Evolutionary conservation across 75 land plant genomes (phyloP).

Genomic region (Pinus albicaulis): DNA sequence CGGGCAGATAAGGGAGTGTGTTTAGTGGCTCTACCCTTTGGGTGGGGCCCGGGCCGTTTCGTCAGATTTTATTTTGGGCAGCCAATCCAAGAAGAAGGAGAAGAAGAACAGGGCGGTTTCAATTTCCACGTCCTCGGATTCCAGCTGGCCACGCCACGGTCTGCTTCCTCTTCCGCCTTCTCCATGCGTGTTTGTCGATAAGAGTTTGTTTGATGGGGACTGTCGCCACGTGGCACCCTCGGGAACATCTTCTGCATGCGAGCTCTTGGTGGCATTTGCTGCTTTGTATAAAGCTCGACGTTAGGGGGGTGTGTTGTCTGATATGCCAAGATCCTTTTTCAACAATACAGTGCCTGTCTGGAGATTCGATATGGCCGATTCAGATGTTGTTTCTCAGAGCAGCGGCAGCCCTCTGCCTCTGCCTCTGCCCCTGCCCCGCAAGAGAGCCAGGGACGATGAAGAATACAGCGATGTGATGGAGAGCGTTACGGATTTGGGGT

Average conservation of each 20-base stretch:
- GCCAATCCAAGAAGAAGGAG: too few relatives aligned
- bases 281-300: background rate
- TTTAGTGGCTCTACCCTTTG: too few relatives aligned
- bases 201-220: background rate
- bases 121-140: too few relatives aligned
- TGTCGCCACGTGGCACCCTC: background rate
- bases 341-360: background rate
- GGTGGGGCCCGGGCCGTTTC: too few relatives aligned
- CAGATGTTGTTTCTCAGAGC: background rate
- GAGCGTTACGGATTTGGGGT: background rate
- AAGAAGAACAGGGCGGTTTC: too few relatives aligned
- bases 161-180: background rate
- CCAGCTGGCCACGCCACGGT: too few relatives aligned
- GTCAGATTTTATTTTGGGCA: too few relatives aligned
- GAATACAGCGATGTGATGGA: too few relatives aligned
- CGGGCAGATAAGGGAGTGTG: too few relatives aligned
- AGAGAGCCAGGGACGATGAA: background rate
- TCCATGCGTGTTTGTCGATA: background rate
- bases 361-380: background rate
- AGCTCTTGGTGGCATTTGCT: background rate
- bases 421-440: background rate
- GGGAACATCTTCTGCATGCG: constrained; percentile 9
- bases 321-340: too few relatives aligned
- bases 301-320: background rate
- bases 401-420: background rate